Evolutionary conservation across 768 basidiomycete genomes (phyloP).

Genomic region (Tylopilus felleus): DNA sequence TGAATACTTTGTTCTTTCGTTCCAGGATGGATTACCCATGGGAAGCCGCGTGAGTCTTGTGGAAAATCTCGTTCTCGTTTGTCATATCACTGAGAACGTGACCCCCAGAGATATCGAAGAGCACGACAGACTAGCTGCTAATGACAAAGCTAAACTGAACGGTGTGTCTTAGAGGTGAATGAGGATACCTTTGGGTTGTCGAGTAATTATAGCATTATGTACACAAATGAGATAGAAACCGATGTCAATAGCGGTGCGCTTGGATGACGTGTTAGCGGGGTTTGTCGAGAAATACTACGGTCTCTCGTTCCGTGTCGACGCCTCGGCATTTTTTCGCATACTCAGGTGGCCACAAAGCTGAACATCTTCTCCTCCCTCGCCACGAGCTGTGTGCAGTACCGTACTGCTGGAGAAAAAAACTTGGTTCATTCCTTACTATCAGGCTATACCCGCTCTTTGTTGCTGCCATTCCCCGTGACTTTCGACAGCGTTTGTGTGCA

Average conservation of each 20-base stretch:
- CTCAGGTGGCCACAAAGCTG: background rate
- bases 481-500: constrained; percentile 4
- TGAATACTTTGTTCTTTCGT: background rate
- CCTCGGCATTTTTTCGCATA: constrained; percentile 2
- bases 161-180: background rate
- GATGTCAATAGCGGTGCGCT: background rate
- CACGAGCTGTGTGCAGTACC: constrained; percentile 1
- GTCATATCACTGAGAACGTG: background rate
- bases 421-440: constrained; percentile 3
- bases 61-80: background rate
- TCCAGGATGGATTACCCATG: constrained; percentile 81
- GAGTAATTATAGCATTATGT: background rate
- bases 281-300: background rate
- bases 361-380: background rate
- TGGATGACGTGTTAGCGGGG: background rate
- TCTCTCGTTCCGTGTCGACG: constrained; percentile 5
- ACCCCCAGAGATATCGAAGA: constrained; percentile 65
- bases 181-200: background rate
- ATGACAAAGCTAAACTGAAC: constrained; percentile 32
- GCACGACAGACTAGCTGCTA: constrained; percentile 60
- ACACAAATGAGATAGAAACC: background rate
- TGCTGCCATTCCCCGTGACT: background rate
- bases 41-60: constrained; percentile 62
- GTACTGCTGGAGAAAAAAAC: constrained; percentile 2
- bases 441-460: background rate